Conservation (phyloP, 768 basidiomycete genomes). For the Amanita jacksonii region DNA sequence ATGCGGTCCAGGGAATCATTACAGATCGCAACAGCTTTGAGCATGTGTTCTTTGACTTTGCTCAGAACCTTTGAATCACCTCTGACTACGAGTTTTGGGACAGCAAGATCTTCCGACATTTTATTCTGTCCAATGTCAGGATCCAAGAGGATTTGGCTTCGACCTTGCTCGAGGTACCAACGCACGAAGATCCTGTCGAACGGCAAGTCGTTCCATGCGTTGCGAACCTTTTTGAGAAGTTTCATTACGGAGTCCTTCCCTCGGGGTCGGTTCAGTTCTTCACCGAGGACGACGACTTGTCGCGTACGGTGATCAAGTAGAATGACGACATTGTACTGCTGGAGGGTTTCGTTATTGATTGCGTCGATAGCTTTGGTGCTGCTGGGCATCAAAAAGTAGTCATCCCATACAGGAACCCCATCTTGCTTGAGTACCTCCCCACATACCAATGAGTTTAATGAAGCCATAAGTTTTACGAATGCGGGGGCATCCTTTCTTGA, state of each 20-base stretch:
- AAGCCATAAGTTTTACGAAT: constrained; percentile 27
- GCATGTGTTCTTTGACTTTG: constrained; percentile 18
- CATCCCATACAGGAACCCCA: constrained; percentile 32
- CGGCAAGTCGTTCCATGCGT: constrained; percentile 24
- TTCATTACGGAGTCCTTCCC: constrained; percentile 25
- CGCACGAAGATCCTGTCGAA: constrained; percentile 25
- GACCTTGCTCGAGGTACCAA: constrained; percentile 28
- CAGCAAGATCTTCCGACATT: constrained; percentile 32
- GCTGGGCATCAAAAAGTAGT: constrained; percentile 35
- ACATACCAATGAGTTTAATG: constrained; percentile 27
- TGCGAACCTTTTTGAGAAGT: constrained; percentile 30
- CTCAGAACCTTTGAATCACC: constrained; percentile 25
- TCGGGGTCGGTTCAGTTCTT: constrained; percentile 17
- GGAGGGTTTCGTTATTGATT: constrained; percentile 21
- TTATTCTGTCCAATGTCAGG: constrained; percentile 29
- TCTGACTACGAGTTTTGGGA: constrained; percentile 30
- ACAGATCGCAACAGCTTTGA: constrained; percentile 14
- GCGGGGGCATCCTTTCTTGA: constrained; percentile 20
- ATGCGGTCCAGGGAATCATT: not conserved
- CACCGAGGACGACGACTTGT: constrained; percentile 32
- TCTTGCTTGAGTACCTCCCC: constrained; percentile 29
- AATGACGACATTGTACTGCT: constrained; percentile 25
- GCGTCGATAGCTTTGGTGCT: constrained; percentile 28
- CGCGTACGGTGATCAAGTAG: constrained; percentile 26
- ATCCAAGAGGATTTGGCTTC: constrained; percentile 26